Percentiles rank a stretch among this genome's conserved stretches.
Evolutionary conservation across 2,329 filamentous ascomycete species (phyloP).

Genomic region (Chaetomiaceae sp.): DNA sequence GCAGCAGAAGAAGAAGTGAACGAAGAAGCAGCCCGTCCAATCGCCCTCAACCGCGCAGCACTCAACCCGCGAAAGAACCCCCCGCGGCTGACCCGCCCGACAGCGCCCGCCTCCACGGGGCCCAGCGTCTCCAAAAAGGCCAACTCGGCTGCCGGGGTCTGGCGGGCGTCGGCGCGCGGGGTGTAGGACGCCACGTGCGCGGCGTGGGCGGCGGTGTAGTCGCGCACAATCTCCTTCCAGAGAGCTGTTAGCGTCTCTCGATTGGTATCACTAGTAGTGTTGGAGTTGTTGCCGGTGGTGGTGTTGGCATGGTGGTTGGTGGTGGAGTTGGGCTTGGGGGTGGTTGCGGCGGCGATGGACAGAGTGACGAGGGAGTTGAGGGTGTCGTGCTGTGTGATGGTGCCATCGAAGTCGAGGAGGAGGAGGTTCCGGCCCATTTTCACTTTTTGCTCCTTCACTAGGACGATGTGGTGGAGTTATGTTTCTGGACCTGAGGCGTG

Average conservation of each 20-base stretch:
- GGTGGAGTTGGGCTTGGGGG: not conserved
- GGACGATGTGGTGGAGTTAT: not conserved
- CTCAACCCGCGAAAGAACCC: conserved; percentile 40
- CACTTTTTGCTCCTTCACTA: not conserved
- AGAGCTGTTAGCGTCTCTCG: not conserved
- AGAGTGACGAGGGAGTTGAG: conserved; percentile 41
- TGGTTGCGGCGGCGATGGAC: conserved; percentile 31
- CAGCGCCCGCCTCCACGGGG: conserved; percentile 40
- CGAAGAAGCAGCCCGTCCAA: too few relatives aligned
- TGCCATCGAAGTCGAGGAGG: conserved; percentile 55
- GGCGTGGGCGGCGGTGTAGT: conserved; percentile 38
- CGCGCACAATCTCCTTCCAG: conserved; percentile 35
- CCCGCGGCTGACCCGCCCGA: conserved; percentile 37
- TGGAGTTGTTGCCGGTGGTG: not conserved
- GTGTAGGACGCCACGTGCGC: conserved; percentile 28
- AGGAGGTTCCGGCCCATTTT: conserved; percentile 27
- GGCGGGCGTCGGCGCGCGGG: conserved; percentile 29
- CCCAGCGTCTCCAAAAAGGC: conserved; percentile 39
- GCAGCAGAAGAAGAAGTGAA: too few relatives aligned
- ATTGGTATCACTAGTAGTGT: not conserved
- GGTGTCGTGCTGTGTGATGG: conserved; percentile 50
- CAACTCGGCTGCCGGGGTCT: conserved; percentile 34
- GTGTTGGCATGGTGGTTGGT: not conserved
- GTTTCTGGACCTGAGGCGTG: too few relatives aligned
- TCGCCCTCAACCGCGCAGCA: conserved; percentile 27